Conservation (phyloP, 2,329 filamentous ascomycete genomes). For the Fusarium agapanthi region DNA sequence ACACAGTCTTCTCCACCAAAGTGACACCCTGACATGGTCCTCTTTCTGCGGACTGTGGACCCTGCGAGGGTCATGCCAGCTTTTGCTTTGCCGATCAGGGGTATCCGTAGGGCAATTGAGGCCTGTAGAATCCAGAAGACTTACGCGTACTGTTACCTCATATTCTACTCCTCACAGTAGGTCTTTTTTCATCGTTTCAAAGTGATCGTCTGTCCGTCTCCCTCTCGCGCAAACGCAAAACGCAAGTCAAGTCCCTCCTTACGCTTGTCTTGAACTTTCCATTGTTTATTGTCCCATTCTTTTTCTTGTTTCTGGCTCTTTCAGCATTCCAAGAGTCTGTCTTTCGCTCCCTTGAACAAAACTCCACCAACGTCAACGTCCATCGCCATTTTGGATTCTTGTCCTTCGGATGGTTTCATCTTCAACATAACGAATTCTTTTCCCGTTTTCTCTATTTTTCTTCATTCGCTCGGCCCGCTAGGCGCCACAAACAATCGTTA, state of each 20-base stretch:
- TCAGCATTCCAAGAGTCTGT: not conserved
- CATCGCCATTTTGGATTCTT: not conserved
- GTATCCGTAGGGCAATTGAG: not conserved
- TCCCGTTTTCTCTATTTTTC: not conserved
- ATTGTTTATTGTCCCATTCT: slow-evolving; percentile 3
- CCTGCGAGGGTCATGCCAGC: slow-evolving; percentile 9
- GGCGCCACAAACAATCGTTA: slow-evolving; percentile 14
- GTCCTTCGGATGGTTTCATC: slow-evolving; percentile 1
- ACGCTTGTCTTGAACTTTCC: slow-evolving; percentile 17
- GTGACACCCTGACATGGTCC: slow-evolving; percentile 8
- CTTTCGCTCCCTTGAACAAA: slow-evolving; percentile 5
- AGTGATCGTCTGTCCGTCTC: slow-evolving; percentile 12
- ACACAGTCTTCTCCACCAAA: not conserved
- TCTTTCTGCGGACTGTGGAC: slow-evolving; percentile 3
- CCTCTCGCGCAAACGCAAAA: not conserved
- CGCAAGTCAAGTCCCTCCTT: slow-evolving; percentile 20
- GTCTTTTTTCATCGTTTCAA: not conserved
- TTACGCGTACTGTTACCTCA: slow-evolving; percentile 31
- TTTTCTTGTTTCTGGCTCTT: not conserved
- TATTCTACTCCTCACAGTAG: slow-evolving; percentile 12
- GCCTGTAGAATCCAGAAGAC: slow-evolving; percentile 9
- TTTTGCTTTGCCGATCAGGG: slow-evolving; percentile 19
- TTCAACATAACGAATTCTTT: not conserved
- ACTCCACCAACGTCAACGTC: not conserved
- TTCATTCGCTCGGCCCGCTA: slow-evolving; percentile 15